Evolutionary conservation across 2,329 filamentous ascomycete genomes (phyloP).

Genomic region (Aspergillus sp.): DNA sequence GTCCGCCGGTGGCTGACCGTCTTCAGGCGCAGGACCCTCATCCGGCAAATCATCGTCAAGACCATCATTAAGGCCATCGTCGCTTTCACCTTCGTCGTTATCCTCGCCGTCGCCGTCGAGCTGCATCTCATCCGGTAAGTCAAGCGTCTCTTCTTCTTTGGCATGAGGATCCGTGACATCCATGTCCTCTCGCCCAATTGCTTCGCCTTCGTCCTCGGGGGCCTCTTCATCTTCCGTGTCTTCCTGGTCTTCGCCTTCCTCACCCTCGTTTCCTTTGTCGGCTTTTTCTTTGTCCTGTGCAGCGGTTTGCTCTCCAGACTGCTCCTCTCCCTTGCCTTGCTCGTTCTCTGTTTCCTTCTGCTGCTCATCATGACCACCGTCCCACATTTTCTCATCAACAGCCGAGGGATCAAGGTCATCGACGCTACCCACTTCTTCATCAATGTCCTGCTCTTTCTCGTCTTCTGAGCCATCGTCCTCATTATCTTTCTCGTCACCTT

Average conservation of each 20-base stretch:
- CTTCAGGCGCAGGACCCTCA: constrained; percentile 38
- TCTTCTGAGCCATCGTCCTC: constrained; percentile 60
- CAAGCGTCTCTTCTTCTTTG: constrained; percentile 77
- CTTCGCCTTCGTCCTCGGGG: constrained; percentile 60
- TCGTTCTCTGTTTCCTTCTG: constrained; percentile 74
- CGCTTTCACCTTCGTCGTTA: constrained; percentile 45
- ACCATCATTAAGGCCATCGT: constrained; percentile 42
- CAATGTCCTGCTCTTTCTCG: constrained; percentile 65
- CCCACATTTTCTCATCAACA: constrained; percentile 99
- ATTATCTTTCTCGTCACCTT: constrained; percentile 50
- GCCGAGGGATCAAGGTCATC: constrained; percentile 86
- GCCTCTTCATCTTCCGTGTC: constrained; percentile 49
- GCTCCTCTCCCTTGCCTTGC: constrained; percentile 50
- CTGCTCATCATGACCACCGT: constrained; percentile 71
- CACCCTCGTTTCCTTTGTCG: constrained; percentile 47
- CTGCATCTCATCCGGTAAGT: constrained; percentile 84
- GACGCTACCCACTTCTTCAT: constrained; percentile 87
- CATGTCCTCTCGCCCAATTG: constrained; percentile 61
- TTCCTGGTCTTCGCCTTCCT: constrained; percentile 61
- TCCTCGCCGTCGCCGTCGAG: constrained; percentile 67
- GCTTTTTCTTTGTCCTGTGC: constrained; percentile 52
- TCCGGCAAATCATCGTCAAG: constrained; percentile 40
- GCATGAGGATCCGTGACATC: constrained; percentile 72
- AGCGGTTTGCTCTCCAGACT: constrained; percentile 58
- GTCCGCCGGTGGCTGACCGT: constrained; percentile 34